A percentile compares a stretch with the other conserved stretches of the same genome.
Evolutionary conservation across 352 stramenopile species (phyloP).

Genomic region (Albugo candida): DNA sequence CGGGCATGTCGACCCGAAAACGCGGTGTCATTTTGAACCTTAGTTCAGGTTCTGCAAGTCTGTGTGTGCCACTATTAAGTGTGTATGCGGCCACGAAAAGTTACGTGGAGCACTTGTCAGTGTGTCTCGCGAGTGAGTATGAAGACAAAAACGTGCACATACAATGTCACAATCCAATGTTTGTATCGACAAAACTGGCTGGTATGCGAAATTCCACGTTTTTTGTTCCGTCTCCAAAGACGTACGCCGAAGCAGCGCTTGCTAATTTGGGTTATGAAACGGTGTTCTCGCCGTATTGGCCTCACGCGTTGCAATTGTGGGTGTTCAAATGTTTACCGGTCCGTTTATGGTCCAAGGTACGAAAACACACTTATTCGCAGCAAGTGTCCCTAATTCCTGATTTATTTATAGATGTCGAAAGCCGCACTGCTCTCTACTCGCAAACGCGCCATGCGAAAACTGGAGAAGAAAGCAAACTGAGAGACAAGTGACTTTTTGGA

Average conservation of each 20-base stretch:
- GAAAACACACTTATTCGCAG: slow-evolving; percentile 9
- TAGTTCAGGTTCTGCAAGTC: slow-evolving; percentile 87
- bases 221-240: slow-evolving; percentile 79
- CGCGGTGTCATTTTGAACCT: slow-evolving; percentile 95
- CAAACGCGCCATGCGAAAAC: slow-evolving; percentile 77
- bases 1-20: slow-evolving; percentile 89
- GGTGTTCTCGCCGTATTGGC: slow-evolving; percentile 87
- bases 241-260: slow-evolving; percentile 84
- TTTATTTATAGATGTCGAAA: slow-evolving; percentile 27
- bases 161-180: slow-evolving; percentile 97
- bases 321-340: slow-evolving; percentile 79
- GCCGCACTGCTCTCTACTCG: slow-evolving; percentile 61
- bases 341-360: slow-evolving; percentile 64
- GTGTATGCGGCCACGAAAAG: slow-evolving; percentile 96
- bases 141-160: slow-evolving; percentile 83
- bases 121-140: slow-evolving; percentile 92
- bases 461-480: slow-evolving; percentile 66
- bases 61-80: slow-evolving; percentile 90
- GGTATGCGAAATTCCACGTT: slow-evolving; percentile 93
- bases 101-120: slow-evolving; percentile 94
- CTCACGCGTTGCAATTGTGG: slow-evolving; percentile 92
- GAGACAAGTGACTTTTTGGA: slow-evolving; percentile 10
- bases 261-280: slow-evolving; percentile 86
- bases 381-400: too few species aligned
- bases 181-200: slow-evolving; percentile 97